Evolutionary conservation across 192 early-diverging fungal genomes (phyloP), one percentile per base, ranked within the genome.

Genomic region (Podila minutissima): DNA sequence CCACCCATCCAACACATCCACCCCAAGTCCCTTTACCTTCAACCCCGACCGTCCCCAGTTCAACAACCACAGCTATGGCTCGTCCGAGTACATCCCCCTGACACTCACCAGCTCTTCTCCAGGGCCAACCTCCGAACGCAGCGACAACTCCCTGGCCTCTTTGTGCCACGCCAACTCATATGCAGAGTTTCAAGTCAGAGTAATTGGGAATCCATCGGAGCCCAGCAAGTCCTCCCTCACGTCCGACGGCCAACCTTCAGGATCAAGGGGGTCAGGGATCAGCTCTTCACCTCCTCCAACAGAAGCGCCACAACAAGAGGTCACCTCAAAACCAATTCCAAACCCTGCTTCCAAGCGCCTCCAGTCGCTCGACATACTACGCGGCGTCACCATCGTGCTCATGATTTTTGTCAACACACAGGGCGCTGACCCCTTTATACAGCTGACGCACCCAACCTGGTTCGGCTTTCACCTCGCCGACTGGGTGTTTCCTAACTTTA

Each of bases 381-480:
- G 88, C 2, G 88, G 88, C 19, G 31, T 88, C 53, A 81, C 74
- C 37, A 79, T 89, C 35, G 50, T 88, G 0, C 64, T 74, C 46
- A 89, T 89, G 88, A 72, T 89, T 46, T 57, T 89, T 5, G 86
- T 86, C 38, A 89, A 89, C 48, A 86, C 83, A 24, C 86, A 89
- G 50, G 82, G 83, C 29, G 74, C 62, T 8, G 66, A 67, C 24
- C 81, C 75, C 0, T 89, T 74, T 48, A 41, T 46, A 7, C 59
- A 74, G 41, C 68, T 89, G 6, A 63, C 37, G 2, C 86, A 87
- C 37, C 74, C 63, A 2, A 57, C 66, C 2, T 87, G 88, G 88
- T 84, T 89, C 48, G 88, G 88, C 9, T 84, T 78, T 53, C 71
- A 65, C 15, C 55, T 79, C 4, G 74, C 86, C 53, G 87, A 90